phyloP scores from a whole-genome alignment of 108 stramenopile species.

The Fistulifera pelliculosa region DNA sequence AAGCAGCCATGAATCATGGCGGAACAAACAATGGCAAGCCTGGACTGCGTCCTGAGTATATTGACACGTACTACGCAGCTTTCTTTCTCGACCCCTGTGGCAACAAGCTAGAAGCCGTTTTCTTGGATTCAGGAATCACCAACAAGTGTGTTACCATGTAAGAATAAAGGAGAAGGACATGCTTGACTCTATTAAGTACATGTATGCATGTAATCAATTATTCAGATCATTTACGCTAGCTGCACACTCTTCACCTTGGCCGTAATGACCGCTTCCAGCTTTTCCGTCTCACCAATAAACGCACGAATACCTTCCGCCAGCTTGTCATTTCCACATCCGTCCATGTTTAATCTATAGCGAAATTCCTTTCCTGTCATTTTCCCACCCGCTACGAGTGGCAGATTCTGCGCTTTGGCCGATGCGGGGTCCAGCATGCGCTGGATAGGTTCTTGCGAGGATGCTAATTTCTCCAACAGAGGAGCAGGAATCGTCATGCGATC shows the following conservation, averaged over 20 bases:
- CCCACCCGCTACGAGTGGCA: slow-evolving; percentile 30
- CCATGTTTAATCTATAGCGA: slow-evolving; percentile 64
- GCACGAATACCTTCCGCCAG: slow-evolving; percentile 88
- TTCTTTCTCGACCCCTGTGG: slow-evolving; percentile 9
- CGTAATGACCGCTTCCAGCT: slow-evolving; percentile 6
- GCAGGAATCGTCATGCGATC: slow-evolving; percentile 86
- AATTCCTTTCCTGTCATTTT: slow-evolving; percentile 44
- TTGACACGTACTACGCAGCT: slow-evolving; percentile 6
- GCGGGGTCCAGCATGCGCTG: slow-evolving; percentile 27
- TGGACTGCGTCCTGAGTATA: background rate
- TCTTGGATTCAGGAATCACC: background rate
- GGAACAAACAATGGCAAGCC: slow-evolving; percentile 3
- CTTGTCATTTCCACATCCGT: slow-evolving; percentile 90
- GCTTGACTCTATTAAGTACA: too few relatives aligned
- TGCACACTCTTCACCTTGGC: too few relatives aligned
- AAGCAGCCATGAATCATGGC: slow-evolving; percentile 1
- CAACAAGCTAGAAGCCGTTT: slow-evolving; percentile 9
- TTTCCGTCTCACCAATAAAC: slow-evolving; percentile 35
- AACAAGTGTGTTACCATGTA: background rate
- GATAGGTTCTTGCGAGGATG: slow-evolving; percentile 19
- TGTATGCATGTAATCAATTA: too few relatives aligned
- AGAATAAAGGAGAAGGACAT: background rate
- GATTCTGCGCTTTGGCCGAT: slow-evolving; percentile 23
- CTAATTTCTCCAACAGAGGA: slow-evolving; percentile 50
- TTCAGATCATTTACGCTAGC: too few relatives aligned